Base-by-base conservation (phyloP, 2,329 filamentous ascomycete genomes). In the Knoxdaviesia capensis region DNA sequence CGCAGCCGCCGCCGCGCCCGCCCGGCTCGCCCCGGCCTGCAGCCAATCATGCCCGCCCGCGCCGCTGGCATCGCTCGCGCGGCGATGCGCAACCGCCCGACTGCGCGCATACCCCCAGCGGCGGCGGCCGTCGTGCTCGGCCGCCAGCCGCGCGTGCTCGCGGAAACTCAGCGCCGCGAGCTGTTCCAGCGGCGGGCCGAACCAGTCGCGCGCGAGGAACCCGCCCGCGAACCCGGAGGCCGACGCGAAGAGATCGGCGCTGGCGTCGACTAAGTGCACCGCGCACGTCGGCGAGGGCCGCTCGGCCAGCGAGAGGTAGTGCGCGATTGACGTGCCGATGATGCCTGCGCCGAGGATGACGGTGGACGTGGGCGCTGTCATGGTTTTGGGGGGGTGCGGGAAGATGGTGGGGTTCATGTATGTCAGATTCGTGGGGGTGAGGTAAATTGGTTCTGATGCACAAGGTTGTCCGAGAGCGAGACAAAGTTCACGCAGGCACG, bases 171-270 rank as follows among this genome's bases (percentile, higher is more conserved):
- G 62, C 1, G 65, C 66, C 6, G 74, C 81, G 1, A 87, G 63
- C 0, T 65, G 60, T 0, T 70, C 63, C 5, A 73, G 59, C 1
- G 66, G 61, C 0, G 71, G 61, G 0, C 64, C 63, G 50, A 81
- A 83, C 80, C 80, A 87, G 54, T 87, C 77, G 33, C 64, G 65
- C 0, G 80, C 80, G 6, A 87, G 53, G 51, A 87, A 88, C 0
- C 82, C 81, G 11, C 69, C 83, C 0, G 80, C 79, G 48, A 71
- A 76, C 1, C 82, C 80, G 2, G 79, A 86, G 0, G 82, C 80
- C 31, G 77, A 82, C 7, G 72, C 68, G 56, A 87, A 84, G 32
- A 87, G 65, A 47, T 72, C 54, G 1, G 59, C 54, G 0, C 62
- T 60, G 0, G 60, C 52, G 41, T 70, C 66, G 34, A 69, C 58